Evolutionary conservation across 495 filamentous ascomycete genomes (phyloP).

Genomic region (Aspergillus campestris): DNA sequence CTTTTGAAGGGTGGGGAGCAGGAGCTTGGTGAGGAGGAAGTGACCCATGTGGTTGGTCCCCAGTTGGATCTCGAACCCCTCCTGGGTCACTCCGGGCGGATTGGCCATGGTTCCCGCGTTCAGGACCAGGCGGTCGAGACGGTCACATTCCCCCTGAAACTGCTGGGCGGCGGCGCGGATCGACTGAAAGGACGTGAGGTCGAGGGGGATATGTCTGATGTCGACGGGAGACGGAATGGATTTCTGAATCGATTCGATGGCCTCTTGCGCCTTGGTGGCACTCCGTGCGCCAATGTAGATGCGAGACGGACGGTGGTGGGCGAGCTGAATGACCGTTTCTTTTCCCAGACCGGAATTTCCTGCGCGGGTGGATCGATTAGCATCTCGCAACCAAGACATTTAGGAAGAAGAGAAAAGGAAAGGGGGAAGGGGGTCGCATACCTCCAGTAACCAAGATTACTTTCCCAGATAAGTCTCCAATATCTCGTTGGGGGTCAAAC

Average conservation of each 20-base stretch:
- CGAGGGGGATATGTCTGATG: conserved; percentile 41
- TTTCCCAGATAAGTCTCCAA: conserved; percentile 47
- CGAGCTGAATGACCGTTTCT: conserved; percentile 53
- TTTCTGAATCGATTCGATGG: conserved; percentile 42
- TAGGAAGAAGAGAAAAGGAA: neutral
- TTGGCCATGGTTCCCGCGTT: conserved; percentile 56
- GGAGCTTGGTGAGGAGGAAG: conserved; percentile 48
- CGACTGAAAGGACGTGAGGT: conserved; percentile 45
- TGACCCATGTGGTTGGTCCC: conserved; percentile 52
- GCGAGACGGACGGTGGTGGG: conserved; percentile 48
- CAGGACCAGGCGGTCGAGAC: conserved; percentile 55
- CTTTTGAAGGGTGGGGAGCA: conserved; percentile 45
- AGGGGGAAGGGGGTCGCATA: conserved; percentile 24
- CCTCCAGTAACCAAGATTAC: conserved; percentile 57
- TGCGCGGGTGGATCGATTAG: conserved; percentile 14
- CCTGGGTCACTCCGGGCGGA: conserved; percentile 26
- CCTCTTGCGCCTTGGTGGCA: conserved; percentile 39
- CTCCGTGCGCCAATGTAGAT: conserved; percentile 59
- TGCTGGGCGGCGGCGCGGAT: conserved; percentile 38
- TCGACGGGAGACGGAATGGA: conserved; percentile 32
- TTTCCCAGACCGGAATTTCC: conserved; percentile 62
- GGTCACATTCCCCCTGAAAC: conserved; percentile 38
- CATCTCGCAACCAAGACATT: neutral
- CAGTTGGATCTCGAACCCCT: conserved; percentile 49
- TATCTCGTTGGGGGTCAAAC: conserved; percentile 49